Conservation (phyloP, 208 protist species). For the Leishmania martiniquensis region DNA sequence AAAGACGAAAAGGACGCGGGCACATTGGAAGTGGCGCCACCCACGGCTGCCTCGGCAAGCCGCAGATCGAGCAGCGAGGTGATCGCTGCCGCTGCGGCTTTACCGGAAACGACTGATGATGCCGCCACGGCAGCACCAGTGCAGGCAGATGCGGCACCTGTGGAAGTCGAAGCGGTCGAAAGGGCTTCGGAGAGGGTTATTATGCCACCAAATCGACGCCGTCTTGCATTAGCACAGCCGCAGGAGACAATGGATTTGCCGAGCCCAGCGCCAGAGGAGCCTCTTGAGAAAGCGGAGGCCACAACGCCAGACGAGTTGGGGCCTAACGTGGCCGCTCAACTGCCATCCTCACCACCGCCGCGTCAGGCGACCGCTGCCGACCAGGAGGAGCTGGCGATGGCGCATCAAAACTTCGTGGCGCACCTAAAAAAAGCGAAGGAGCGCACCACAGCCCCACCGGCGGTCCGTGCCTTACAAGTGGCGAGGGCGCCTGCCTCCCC, state of each 20-base stretch:
- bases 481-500: not conserved
- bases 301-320: not conserved
- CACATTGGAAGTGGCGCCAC: not conserved
- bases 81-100: not conserved
- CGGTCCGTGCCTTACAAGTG: not conserved
- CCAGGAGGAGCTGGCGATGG: conserved; percentile 7
- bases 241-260: not conserved
- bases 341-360: not conserved
- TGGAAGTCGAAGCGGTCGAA: not conserved
- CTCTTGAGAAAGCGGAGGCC: not conserved
- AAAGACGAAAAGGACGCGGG: not conserved
- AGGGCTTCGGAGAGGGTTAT: not conserved
- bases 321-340: not conserved
- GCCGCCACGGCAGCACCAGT: not conserved
- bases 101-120: not conserved
- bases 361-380: not conserved
- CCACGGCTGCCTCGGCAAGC: not conserved
- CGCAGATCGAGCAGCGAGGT: not conserved
- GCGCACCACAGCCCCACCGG: conserved; percentile 1
- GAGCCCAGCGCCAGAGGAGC: not conserved
- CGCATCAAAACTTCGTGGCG: conserved; percentile 26
- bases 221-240: not conserved
- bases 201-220: not conserved
- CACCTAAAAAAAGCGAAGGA: conserved; percentile 33
- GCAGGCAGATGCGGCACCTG: not conserved